phyloP scores from a whole-genome alignment of 441 rosid genomes.

The Pelargonium myrrhifolium region DNA sequence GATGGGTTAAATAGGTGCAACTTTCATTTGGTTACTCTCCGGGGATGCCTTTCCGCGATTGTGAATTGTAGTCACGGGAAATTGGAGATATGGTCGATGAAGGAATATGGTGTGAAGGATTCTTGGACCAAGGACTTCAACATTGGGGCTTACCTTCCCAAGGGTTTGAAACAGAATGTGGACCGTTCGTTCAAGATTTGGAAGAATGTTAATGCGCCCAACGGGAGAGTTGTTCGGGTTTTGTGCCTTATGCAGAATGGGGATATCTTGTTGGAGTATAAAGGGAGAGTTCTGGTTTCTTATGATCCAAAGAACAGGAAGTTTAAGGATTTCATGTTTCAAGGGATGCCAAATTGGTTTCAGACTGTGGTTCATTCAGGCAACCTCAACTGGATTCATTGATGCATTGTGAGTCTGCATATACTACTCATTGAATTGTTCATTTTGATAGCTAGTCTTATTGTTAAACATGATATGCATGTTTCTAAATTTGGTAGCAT shows the following conservation, averaged over 20 bases:
- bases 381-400: not conserved
- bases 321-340: conserved; percentile 41
- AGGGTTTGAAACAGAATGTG: conserved; percentile 44
- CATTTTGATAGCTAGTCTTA: no score
- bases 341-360: not conserved
- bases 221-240: conserved; percentile 45
- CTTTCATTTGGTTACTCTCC: conserved; percentile 44
- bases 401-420: not conserved
- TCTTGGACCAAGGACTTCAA: conserved; percentile 64
- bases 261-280: conserved; percentile 25
- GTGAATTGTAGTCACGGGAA: conserved; percentile 57
- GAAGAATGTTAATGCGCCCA: conserved; percentile 26
- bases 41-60: conserved; percentile 49
- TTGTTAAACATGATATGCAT: no score
- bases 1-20: conserved; percentile 51
- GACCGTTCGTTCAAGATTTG: conserved; percentile 40
- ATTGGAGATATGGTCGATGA: conserved; percentile 84
- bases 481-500: no score
- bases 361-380: not conserved
- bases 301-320: conserved; percentile 19
- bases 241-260: conserved; percentile 29
- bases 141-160: conserved; percentile 64
- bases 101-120: conserved; percentile 50
- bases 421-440: not conserved
- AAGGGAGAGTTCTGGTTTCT: conserved; percentile 18